Evolutionary conservation across 2,329 filamentous ascomycete species (phyloP).

Genomic region (Cercospora sp.): DNA sequence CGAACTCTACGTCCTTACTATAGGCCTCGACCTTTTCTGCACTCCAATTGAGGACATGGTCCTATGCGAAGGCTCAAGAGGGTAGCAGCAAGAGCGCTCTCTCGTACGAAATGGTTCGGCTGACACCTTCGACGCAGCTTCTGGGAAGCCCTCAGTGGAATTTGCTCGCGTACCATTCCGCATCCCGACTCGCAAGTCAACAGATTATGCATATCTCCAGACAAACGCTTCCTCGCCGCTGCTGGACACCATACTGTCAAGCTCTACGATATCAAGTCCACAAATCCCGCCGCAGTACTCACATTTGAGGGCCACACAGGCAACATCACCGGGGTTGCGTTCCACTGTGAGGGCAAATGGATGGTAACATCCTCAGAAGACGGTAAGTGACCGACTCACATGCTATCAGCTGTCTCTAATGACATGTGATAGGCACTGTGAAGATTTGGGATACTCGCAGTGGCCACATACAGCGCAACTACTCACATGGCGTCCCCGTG

Average conservation of each 20-base stretch:
- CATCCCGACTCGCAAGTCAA: constrained; percentile 98
- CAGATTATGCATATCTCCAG: constrained; percentile 94
- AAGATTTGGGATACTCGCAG: constrained; percentile 95
- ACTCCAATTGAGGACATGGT: neutral
- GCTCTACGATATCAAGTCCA: constrained; percentile 97
- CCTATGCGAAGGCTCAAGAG: neutral
- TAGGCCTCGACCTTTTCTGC: neutral
- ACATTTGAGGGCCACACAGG: constrained; percentile 94
- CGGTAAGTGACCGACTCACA: constrained; percentile 46
- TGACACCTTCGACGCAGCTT: constrained; percentile 59
- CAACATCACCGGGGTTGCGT: constrained; percentile 94
- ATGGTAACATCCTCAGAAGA: constrained; percentile 99
- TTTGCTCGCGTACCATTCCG: constrained; percentile 96
- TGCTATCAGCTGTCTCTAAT: constrained; percentile 8
- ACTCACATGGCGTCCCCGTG: constrained; percentile 81
- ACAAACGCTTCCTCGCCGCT: constrained; percentile 91
- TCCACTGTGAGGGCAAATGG: constrained; percentile 99
- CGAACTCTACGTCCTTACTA: neutral
- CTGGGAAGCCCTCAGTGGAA: constrained; percentile 97
- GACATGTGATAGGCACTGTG: constrained; percentile 59
- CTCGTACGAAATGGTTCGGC: neutral
- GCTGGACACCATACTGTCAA: constrained; percentile 84
- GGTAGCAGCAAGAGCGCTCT: neutral
- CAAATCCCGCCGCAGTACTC: constrained; percentile 90
- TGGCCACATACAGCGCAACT: constrained; percentile 86